Evolutionary conservation across 2,329 filamentous ascomycete species (phyloP).

Genomic region (Diaporthe humulicola): DNA sequence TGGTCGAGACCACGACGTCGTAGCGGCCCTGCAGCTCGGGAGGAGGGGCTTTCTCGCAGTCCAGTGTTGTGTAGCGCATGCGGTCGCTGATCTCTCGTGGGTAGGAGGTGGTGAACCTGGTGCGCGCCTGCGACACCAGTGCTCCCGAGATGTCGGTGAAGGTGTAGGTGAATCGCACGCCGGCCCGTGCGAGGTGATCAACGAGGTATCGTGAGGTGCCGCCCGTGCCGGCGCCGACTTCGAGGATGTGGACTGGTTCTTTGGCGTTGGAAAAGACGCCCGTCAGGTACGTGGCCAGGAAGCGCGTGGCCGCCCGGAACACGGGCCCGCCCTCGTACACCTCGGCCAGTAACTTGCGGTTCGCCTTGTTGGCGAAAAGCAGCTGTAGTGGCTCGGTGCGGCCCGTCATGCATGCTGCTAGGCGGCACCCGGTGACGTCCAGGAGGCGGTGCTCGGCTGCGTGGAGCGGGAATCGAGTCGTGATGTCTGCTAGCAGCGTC

Average conservation of each 20-base stretch:
- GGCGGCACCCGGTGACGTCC: too few relatives aligned
- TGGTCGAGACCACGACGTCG: slow-evolving; percentile 51
- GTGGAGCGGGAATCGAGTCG: too few relatives aligned
- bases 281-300: too few relatives aligned
- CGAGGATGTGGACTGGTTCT: too few relatives aligned
- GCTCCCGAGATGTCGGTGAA: slow-evolving; percentile 57
- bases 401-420: too few relatives aligned
- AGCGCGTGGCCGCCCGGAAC: slow-evolving; percentile 42
- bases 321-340: slow-evolving; percentile 50
- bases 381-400: slow-evolving; percentile 52
- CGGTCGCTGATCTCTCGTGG: too few relatives aligned
- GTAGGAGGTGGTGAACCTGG: slow-evolving; percentile 29
- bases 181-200: too few relatives aligned
- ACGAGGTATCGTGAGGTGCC: too few relatives aligned
- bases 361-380: slow-evolving; percentile 51
- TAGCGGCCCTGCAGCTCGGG: slow-evolving; percentile 39
- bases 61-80: slow-evolving; percentile 45
- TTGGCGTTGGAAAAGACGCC: too few relatives aligned
- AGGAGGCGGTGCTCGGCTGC: too few relatives aligned
- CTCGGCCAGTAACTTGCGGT: slow-evolving; percentile 48
- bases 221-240: too few relatives aligned
- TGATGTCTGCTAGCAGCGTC: too few relatives aligned
- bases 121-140: slow-evolving; percentile 46
- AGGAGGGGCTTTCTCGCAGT: slow-evolving; percentile 47
- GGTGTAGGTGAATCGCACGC: slow-evolving; percentile 52